Evolutionary conservation across 345 rosid genomes (phyloP), one percentile per base, ranked within the genome.

Genomic region (Syzygium oleosum): DNA sequence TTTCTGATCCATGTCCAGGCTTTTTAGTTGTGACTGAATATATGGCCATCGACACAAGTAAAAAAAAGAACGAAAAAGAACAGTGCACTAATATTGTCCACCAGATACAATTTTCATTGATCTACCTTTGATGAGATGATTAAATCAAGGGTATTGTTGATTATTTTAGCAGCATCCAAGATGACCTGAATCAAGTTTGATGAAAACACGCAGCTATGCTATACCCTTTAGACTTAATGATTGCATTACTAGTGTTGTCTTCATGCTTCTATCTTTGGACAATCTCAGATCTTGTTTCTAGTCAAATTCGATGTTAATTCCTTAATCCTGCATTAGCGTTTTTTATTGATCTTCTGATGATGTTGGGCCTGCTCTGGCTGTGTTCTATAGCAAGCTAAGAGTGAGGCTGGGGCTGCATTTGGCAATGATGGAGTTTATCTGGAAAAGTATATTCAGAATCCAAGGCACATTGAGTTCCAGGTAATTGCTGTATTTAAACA

Each of bases 381-480:
- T 90, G 68, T 58, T 89, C 79, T 88, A 59, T 92, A 98, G 99
- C 98, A 95, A 96, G 99, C 99, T 84, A 98, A 98, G 92, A 95
- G 98, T 88, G 99, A 98, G 93, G 99, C 99, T 86, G 99, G 96
- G 29, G 99, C 98, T 54, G 99, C 99, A 88, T 98, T 98, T 88
- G 99, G 99, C 88, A 98, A 98, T 91, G 99, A 98, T 90, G 99
- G 99, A 90, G 95, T 92, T 92, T 98, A 98, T 93, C 89, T 98
- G 92, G 99, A 98, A 91, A 98, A 96, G 91, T 98, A 92, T 85
- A 93, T 98, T 85, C 98, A 94, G 90, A 98, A 98, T 91, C 99
- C 99, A 84, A 92, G 99, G 88, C 99, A 98, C 89, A 98, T 98
- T 56, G 99, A 98, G 90, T 98, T 98, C 93, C 99, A 98, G 99